Conservation (phyloP, 225 moss, liverwort and hornwort species). For the Neckera pumila region DNA sequence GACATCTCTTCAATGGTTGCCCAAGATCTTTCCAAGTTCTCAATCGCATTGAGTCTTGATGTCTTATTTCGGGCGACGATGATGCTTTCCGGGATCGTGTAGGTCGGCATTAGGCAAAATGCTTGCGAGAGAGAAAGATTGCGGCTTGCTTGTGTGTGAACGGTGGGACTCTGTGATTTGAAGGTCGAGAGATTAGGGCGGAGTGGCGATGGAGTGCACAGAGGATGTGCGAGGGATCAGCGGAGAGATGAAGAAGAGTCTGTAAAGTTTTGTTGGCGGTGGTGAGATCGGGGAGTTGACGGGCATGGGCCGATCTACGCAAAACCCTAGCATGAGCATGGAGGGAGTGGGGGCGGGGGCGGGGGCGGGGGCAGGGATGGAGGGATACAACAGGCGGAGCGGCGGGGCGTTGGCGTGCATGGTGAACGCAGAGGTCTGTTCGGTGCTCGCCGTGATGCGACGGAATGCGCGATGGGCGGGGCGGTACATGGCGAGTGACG, state of each 20-base stretch:
- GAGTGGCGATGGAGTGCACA: slow-evolving; percentile 10
- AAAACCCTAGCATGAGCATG: slow-evolving; percentile 36
- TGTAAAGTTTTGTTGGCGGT: not conserved
- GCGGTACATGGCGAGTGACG: slow-evolving; percentile 86
- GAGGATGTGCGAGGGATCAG: slow-evolving; percentile 5
- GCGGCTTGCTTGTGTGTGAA: not conserved
- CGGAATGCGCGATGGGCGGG: slow-evolving; percentile 98
- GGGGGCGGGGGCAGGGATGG: slow-evolving; percentile 1
- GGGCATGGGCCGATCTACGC: slow-evolving; percentile 48
- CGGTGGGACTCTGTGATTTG: not conserved
- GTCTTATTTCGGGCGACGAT: not conserved
- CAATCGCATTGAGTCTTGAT: not conserved
- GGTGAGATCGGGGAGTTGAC: not conserved
- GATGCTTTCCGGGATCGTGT: not conserved
- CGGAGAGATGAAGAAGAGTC: not conserved
- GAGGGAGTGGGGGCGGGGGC: slow-evolving; percentile 15
- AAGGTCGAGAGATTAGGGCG: slow-evolving; percentile 6
- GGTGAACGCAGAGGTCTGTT: slow-evolving; percentile 89
- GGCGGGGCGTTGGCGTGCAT: slow-evolving; percentile 76
- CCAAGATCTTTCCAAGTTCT: not conserved
- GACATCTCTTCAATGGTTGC: not conserved
- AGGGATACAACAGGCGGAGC: slow-evolving; percentile 14
- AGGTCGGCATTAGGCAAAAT: not conserved
- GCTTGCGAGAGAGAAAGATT: not conserved
- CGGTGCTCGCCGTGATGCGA: slow-evolving; percentile 96